Evolutionary conservation across 1,139 yeast species (phyloP), one percentile per base, ranked within the genome.

Genomic region (Pichia sp.): DNA sequence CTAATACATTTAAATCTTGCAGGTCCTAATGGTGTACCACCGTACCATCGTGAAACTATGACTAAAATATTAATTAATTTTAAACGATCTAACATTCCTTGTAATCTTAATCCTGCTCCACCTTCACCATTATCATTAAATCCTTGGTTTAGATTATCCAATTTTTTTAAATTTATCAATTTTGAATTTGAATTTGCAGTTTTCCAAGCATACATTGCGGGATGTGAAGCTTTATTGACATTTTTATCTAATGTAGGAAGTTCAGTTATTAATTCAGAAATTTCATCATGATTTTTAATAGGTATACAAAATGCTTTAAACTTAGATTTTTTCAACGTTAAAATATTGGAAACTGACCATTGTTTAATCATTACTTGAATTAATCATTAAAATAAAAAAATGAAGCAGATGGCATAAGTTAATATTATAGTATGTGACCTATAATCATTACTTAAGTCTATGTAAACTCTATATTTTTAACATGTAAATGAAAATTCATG

Each of bases 41-140:
- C 87, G 60, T 81, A 82, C 90, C 90, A 83, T 51, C 92, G 61
- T 0, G 84, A 77, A 1, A 81, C 89, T 18, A 83, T 76, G 0
- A 83, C 74, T 26, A 83, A 57, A 0, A 79, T 73, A 58, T 82
- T 80, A 9, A 70, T 64, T n/a, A 78, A 48, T 39, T 74, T 65
- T 25, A 73, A 62, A 34, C 76, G 64, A 35, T 74, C 76, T 32
- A 84, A 54, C 3, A 79, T 63, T 9, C 77, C 75, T 47, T 81
- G 60, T 18, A 84, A 56, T 48, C 81, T 66, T 18, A 68, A 61
- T 0, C 89, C 90, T 0, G 86, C 82, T 1, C 85, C 85, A 26
- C 74, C 71, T 58, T 84, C 92, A 1, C 86, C 86, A 57, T 79
- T 70, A 59, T 83, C 90, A 45, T 71, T 64, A 51, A 66, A 72